A percentile compares a stretch with the other conserved stretches of the same genome.
phyloP scores from a whole-genome alignment of 164 flowering plant genomes.

The Chloranthus sessilifolius region DNA sequence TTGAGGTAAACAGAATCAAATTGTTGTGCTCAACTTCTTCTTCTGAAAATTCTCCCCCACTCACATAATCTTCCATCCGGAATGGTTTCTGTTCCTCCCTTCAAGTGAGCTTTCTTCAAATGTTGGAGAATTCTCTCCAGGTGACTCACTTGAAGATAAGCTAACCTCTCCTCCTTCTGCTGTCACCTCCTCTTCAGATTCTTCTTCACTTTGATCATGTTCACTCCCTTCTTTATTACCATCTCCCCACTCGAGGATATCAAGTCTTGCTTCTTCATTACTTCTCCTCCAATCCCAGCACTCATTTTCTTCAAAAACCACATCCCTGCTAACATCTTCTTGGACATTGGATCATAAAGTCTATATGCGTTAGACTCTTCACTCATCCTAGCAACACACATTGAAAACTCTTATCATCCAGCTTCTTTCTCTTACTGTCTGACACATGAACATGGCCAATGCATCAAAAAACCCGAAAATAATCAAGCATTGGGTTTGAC shows the following conservation, averaged over 20 bases:
- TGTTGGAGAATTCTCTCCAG: not conserved
- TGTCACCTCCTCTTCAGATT: not conserved
- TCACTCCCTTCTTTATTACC: not conserved
- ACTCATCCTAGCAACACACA: not conserved
- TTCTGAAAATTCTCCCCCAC: conserved; percentile 5
- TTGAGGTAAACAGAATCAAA: not conserved
- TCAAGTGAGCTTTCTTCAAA: not conserved
- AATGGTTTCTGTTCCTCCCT: conserved; percentile 1
- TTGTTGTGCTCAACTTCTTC: not conserved
- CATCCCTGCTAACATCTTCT: not conserved
- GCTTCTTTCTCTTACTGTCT: not conserved
- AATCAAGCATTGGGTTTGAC: not conserved
- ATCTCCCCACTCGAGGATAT: no score
- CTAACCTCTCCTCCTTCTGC: not conserved
- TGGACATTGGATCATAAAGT: not conserved
- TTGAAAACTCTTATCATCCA: conserved; percentile 3
- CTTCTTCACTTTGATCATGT: not conserved
- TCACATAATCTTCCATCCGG: conserved; percentile 7
- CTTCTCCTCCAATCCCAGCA: conserved; percentile 2
- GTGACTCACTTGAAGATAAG: conserved; percentile 2
- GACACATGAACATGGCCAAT: not conserved
- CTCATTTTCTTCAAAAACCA: not conserved
- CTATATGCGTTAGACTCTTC: conserved; percentile 3
- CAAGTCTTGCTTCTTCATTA: not conserved
- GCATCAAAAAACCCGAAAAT: conserved; percentile 6